These are phyloP conservation scores for Dipteronia dyeriana DNA, from an alignment of 345 rosid species.

Conservation along the genomic window DNA sequence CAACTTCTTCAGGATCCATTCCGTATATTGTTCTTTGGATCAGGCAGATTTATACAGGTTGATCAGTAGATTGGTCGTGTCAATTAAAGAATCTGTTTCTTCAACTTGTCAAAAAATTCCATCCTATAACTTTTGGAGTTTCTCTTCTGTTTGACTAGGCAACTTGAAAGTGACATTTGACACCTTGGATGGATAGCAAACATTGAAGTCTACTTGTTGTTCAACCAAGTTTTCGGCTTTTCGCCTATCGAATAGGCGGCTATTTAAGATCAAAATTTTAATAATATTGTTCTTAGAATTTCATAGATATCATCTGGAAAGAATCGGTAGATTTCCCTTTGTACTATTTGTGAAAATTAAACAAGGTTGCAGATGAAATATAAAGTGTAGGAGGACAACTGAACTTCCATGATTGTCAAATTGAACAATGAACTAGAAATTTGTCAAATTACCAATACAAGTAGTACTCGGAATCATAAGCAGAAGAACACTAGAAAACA, in stretches of 20 bases:
- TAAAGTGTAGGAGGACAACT: not conserved
- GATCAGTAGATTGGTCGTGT: not conserved
- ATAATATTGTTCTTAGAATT: not conserved
- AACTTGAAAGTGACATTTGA: not conserved
- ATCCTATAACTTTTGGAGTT: not conserved
- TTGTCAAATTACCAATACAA: not conserved
- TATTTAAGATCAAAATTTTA: not conserved
- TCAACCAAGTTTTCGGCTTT: no score
- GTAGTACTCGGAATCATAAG: not conserved
- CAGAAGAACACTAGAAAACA: not conserved
- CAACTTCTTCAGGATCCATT: constrained; percentile 10
- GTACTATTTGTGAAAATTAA: not conserved
- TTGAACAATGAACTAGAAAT: not conserved
- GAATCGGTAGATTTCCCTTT: not conserved
- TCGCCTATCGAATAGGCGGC: no score
- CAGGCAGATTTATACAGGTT: not conserved
- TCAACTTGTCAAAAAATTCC: not conserved
- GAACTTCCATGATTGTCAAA: constrained; percentile 1
- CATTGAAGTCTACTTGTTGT: not conserved
- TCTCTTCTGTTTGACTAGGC: not conserved
- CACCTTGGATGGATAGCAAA: no score
- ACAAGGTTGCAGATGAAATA: not conserved
- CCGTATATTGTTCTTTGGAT: not conserved
- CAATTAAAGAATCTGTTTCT: not conserved
- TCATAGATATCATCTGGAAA: not conserved